Conservation (phyloP, 2,329 filamentous ascomycete genomes). For the Colletotrichum godetiae region DNA sequence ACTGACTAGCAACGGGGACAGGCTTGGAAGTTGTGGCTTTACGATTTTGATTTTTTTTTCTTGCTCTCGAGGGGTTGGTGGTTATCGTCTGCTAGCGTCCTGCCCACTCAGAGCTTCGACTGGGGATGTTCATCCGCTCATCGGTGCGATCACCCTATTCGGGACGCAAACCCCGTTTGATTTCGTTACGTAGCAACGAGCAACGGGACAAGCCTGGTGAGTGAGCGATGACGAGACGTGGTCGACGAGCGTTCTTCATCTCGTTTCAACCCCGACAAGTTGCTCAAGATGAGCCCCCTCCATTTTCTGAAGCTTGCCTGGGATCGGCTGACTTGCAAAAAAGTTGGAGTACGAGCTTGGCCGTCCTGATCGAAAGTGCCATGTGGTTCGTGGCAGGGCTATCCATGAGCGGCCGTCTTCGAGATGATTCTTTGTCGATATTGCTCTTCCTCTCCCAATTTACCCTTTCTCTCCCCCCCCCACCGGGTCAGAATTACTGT, state of each 20-base stretch:
- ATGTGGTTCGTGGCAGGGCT: conserved; percentile 26
- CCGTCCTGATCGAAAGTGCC: conserved; percentile 18
- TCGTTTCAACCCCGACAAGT: neutral
- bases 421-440: conserved; percentile 23
- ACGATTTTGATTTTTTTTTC: neutral
- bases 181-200: conserved; percentile 15
- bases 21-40: conserved; percentile 1
- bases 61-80: neutral
- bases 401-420: conserved; percentile 16
- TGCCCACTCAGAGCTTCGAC: neutral
- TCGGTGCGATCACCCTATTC: conserved; percentile 15
- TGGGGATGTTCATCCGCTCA: neutral
- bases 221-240: neutral
- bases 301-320: neutral
- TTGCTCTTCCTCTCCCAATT: neutral
- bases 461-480: neutral
- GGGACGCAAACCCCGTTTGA: neutral
- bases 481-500: neutral
- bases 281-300: neutral
- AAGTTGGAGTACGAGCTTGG: neutral
- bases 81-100: conserved; percentile 3
- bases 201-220: neutral
- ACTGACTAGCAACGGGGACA: conserved; percentile 14
- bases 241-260: neutral
- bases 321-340: conserved; percentile 8